Evolutionary conservation across 2,329 filamentous ascomycete genomes (phyloP), one percentile per base, ranked within the genome.

Genomic region (Cercospora beticola): DNA sequence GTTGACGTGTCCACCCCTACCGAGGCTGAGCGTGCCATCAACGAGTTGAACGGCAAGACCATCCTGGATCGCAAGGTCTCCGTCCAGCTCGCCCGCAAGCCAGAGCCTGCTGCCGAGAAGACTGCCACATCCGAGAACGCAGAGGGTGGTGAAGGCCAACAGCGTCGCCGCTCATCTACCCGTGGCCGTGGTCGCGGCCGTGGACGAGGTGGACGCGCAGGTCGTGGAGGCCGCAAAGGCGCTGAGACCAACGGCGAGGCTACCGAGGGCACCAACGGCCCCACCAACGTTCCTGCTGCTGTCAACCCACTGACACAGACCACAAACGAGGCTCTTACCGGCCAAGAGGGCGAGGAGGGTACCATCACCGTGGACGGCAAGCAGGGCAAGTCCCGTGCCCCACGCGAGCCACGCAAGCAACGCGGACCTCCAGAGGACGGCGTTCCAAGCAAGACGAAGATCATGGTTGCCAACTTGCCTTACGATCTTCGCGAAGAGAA

Each of bases 391-490:
- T 77, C 83, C 72, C 84, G 83, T 76, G 82, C 82, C 75, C 83
- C 81, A 70, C 85, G 85, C 76, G 62, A 65, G 54, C 83, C 86
- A 76, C 88, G 87, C 81, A 89, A 89, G 84, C 89, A 97, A 88
- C 94, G 95, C 82, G 95, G 95, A 72, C 95, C 95, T 74, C 95
- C 95, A 70, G 94, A 97, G 82, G 94, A 99, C 81, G 95, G 95
- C 76, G 92, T 99, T 79, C 91, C 95, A 74, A 98, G 94, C 83
- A 97, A 97, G 90, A 98, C 92, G 83, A 99, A 99, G 91, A 93
- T 99, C 84, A 99, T 99, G 95, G 95, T 99, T 79, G 95, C 95
- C 79, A 99, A 99, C 87, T 89, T 99, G 72, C 95, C 95, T 64
- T 99, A 99, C 80, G 94, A 99, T 85, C 88, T 98, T 82, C 94